phyloP scores from a whole-genome alignment of 768 basidiomycete genomes.

The Naematelia encephala region DNA sequence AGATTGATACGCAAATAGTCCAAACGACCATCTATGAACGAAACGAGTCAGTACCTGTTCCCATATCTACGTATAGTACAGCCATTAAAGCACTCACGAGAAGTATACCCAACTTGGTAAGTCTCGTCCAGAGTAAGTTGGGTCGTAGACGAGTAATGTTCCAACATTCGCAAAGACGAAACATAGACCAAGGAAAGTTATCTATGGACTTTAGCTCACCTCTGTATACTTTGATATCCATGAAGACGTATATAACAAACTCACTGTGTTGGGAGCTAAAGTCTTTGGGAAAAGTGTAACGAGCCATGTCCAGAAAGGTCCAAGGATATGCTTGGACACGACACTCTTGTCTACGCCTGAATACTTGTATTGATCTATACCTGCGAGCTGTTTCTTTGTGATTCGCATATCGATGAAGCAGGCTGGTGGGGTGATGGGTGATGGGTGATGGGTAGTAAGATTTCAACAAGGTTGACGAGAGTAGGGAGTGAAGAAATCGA shows the following conservation, averaged over 20 bases:
- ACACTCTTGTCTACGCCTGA: conserved; percentile 73
- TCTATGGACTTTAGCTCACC: conserved; percentile 59
- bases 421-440: neutral
- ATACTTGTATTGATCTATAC: conserved; percentile 73
- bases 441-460: no score
- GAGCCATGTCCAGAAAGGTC: conserved; percentile 87
- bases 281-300: conserved; percentile 80
- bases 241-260: no score
- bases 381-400: conserved; percentile 64
- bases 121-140: conserved; percentile 51
- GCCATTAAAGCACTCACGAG: conserved; percentile 58
- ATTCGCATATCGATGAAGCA: conserved; percentile 52
- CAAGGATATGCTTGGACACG: conserved; percentile 56
- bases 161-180: conserved; percentile 80
- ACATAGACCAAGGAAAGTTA: conserved; percentile 77
- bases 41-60: no score
- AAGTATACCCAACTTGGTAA: conserved; percentile 83
- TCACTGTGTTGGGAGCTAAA: conserved; percentile 83
- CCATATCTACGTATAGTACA: no score
- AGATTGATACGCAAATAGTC: conserved; percentile 82
- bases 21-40: conserved; percentile 86
- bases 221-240: no score
- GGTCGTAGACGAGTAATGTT: conserved; percentile 80
- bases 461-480: no score
- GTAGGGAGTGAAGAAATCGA: no score